Evolutionary conservation across 2,329 filamentous ascomycete species (phyloP).

Genomic region (Didymellaceae sp.): DNA sequence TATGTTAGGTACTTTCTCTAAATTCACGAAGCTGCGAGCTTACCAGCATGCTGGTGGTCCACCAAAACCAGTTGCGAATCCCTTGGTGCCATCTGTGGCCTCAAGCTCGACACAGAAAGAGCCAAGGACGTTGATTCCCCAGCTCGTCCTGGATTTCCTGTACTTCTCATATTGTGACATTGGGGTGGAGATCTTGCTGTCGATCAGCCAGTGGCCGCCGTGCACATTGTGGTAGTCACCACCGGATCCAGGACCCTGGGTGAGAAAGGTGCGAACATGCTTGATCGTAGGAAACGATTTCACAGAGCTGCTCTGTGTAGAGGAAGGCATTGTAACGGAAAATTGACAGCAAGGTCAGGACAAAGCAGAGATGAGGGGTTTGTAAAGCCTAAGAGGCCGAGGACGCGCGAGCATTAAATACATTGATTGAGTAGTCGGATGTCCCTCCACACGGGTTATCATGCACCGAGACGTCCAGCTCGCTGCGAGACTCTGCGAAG

Average conservation of each 20-base stretch:
- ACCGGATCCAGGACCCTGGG: constrained; percentile 66
- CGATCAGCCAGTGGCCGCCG: constrained; percentile 78
- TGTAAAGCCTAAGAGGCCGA: constrained; percentile 19
- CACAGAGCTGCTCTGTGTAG: constrained; percentile 34
- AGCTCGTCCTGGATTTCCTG: constrained; percentile 84
- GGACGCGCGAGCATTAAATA: constrained; percentile 31
- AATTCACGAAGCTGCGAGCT: neutral
- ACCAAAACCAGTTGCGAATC: constrained; percentile 92
- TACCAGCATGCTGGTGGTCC: constrained; percentile 89
- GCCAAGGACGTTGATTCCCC: constrained; percentile 94
- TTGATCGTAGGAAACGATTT: constrained; percentile 77
- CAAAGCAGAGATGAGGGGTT: constrained; percentile 25
- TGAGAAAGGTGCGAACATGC: constrained; percentile 74
- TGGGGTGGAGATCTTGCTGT: constrained; percentile 89
- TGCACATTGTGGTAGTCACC: constrained; percentile 94
- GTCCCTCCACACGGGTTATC: no score
- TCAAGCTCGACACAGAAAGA: constrained; percentile 93
- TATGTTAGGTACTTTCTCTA: constrained; percentile 6
- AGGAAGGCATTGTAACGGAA: constrained; percentile 37
- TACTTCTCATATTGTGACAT: constrained; percentile 91
- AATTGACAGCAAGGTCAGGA: constrained; percentile 3
- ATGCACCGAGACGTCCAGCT: no score
- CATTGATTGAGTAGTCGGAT: constrained; percentile 21
- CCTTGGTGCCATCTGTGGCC: constrained; percentile 87
- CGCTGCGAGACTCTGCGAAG: constrained; percentile 30